phyloP scores from a whole-genome alignment of 2,329 filamentous ascomycete genomes.

The Moelleriella libera region DNA sequence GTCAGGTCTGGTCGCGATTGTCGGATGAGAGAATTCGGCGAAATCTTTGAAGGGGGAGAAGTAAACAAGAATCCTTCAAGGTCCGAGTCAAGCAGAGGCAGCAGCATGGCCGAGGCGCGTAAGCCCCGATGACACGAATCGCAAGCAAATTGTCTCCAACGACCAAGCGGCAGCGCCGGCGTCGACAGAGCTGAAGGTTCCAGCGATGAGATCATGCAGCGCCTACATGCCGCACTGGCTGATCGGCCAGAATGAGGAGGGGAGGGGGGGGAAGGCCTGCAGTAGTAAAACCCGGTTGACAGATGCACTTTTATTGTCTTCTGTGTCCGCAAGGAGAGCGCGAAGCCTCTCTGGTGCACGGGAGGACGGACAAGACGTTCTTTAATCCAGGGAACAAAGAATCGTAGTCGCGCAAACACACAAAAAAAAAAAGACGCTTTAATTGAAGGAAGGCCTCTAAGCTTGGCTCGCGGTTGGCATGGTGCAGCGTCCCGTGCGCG shows the following conservation, averaged over 20 bases:
- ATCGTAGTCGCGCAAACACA: too few species aligned
- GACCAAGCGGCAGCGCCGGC: neutral
- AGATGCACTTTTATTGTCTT: neutral
- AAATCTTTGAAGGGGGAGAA: neutral
- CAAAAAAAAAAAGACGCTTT: too few species aligned
- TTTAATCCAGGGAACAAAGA: too few species aligned
- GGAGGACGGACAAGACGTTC: too few species aligned
- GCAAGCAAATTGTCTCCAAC: neutral
- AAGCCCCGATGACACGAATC: neutral
- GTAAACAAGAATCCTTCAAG: neutral
- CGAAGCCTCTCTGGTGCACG: too few species aligned
- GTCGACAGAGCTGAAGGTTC: neutral
- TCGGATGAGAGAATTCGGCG: neutral
- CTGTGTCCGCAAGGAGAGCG: too few species aligned
- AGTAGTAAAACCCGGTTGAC: neutral
- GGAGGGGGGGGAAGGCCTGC: neutral
- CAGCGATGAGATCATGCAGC: neutral
- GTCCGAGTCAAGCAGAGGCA: neutral
- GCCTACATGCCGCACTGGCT: neutral
- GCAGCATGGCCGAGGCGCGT: neutral
- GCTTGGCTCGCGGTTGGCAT: neutral
- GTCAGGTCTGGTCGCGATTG: too few species aligned
- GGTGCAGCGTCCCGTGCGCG: neutral
- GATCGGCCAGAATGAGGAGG: neutral
- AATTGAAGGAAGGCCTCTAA: neutral